Conservation (phyloP, 2,329 filamentous ascomycete species). For the Xylariales sp. region DNA sequence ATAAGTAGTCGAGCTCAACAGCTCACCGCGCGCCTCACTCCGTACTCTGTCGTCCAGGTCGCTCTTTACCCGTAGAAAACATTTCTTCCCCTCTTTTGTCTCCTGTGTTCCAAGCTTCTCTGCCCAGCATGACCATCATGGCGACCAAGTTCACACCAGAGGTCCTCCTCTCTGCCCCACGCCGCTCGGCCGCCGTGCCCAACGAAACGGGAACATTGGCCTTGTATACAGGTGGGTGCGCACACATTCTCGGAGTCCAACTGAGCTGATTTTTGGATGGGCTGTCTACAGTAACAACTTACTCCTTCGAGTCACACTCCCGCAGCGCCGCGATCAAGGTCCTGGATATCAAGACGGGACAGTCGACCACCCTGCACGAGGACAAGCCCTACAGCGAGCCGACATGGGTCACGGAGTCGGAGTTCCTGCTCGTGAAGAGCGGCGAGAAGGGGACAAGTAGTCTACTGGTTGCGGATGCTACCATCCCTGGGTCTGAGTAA, state of each 20-base stretch:
- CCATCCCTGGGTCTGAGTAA: conserved; percentile 34
- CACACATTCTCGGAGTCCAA: not conserved
- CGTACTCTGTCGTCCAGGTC: too few species aligned
- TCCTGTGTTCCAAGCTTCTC: too few species aligned
- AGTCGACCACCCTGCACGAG: conserved; percentile 61
- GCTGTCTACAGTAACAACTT: conserved; percentile 55
- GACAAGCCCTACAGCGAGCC: conserved; percentile 64
- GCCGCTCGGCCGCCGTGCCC: conserved; percentile 65
- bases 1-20: too few species aligned
- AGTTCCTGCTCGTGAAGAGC: conserved; percentile 51
- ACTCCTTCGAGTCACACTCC: conserved; percentile 72
- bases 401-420: conserved; percentile 68
- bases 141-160: conserved; percentile 71
- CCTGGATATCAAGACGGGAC: conserved; percentile 63
- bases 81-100: too few species aligned
- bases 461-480: conserved; percentile 37
- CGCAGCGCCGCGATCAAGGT: conserved; percentile 66
- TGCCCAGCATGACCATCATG: conserved; percentile 59
- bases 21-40: too few species aligned
- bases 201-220: conserved; percentile 61
- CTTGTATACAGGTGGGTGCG: conserved; percentile 52
- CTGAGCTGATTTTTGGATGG: not conserved
- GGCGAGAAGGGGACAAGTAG: conserved; percentile 42
- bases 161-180: conserved; percentile 70
- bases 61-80: too few species aligned